These are phyloP conservation scores for Melanogaster broomeanus DNA, from an alignment of 768 basidiomycete genomes.

Conservation along the genomic window DNA sequence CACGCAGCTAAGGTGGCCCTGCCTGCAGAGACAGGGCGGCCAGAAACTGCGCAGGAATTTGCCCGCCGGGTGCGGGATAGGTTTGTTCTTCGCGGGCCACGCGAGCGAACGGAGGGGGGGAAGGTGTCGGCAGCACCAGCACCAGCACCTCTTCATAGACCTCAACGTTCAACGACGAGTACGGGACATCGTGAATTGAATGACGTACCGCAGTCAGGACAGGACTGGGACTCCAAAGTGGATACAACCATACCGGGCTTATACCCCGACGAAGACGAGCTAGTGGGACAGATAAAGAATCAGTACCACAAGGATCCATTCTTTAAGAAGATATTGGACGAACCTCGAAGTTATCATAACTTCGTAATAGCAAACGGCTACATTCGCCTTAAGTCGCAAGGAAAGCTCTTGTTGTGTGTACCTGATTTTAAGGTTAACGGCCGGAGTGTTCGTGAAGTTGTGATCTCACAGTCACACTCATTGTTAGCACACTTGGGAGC, in stretches of 20 bases:
- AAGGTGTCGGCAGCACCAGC: background rate
- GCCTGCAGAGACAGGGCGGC: conserved; percentile 1
- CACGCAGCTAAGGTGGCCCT: background rate
- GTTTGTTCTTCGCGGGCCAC: conserved; percentile 19
- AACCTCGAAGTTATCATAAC: conserved; percentile 24
- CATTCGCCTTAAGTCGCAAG: conserved; percentile 9
- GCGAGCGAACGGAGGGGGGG: conserved; percentile 19
- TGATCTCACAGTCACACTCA: conserved; percentile 36
- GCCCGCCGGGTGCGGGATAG: conserved; percentile 1
- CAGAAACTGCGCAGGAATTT: conserved; percentile 15
- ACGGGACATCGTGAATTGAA: no score
- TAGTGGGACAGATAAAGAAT: background rate
- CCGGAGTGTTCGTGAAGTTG: conserved; percentile 25
- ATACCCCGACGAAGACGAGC: background rate
- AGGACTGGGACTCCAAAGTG: background rate
- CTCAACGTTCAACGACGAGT: no score
- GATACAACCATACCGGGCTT: background rate
- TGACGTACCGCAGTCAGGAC: background rate
- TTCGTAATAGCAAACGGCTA: conserved; percentile 25
- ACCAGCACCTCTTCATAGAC: no score
- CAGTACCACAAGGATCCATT: conserved; percentile 31
- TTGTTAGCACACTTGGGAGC: conserved; percentile 27
- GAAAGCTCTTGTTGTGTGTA: conserved; percentile 21
- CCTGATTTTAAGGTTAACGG: conserved; percentile 15
- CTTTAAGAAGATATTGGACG: conserved; percentile 25